These are phyloP conservation scores for Pseudogymnoascus sp. DNA, from an alignment of 2,329 filamentous ascomycete species.

Conservation along the genomic window DNA sequence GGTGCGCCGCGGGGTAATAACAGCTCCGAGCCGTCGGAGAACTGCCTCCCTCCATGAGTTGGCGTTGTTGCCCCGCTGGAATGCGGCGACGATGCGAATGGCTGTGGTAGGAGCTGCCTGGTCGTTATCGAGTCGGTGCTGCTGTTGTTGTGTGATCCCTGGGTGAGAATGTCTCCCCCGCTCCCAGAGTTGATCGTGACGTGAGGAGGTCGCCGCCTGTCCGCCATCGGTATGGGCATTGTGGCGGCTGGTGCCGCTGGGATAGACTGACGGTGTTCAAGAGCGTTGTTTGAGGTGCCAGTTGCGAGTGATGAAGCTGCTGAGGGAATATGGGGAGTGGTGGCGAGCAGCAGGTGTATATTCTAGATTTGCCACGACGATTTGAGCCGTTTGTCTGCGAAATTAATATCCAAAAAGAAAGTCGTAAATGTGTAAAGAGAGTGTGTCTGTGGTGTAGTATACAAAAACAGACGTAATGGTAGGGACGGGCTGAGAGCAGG, in stretches of 20 bases:
- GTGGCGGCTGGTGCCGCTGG: background rate
- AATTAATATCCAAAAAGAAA: conserved; percentile 3
- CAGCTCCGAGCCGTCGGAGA: conserved; percentile 25
- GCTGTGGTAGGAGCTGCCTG: conserved; percentile 25
- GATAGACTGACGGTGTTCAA: background rate
- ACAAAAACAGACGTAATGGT: background rate
- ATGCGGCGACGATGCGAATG: conserved; percentile 14
- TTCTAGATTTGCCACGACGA: background rate
- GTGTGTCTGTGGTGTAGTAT: background rate
- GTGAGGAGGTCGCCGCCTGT: conserved; percentile 39
- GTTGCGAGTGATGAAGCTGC: background rate
- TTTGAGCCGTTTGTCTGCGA: background rate
- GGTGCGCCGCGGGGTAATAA: conserved; percentile 40
- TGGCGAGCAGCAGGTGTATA: background rate
- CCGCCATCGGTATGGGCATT: background rate
- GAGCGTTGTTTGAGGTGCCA: background rate
- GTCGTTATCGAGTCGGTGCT: conserved; percentile 31
- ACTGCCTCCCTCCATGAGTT: conserved; percentile 18
- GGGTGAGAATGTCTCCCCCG: conserved; percentile 37
- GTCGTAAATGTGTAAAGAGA: background rate
- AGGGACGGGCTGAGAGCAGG: background rate
- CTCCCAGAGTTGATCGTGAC: conserved; percentile 55
- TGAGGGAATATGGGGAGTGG: background rate
- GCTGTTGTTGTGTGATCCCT: conserved; percentile 11
- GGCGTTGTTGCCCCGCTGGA: background rate